Percentiles rank a stretch among this genome's conserved stretches.
These are phyloP conservation scores for Inga oerstediana DNA, from an alignment of 306 rosid species.

Conservation along the genomic window DNA sequence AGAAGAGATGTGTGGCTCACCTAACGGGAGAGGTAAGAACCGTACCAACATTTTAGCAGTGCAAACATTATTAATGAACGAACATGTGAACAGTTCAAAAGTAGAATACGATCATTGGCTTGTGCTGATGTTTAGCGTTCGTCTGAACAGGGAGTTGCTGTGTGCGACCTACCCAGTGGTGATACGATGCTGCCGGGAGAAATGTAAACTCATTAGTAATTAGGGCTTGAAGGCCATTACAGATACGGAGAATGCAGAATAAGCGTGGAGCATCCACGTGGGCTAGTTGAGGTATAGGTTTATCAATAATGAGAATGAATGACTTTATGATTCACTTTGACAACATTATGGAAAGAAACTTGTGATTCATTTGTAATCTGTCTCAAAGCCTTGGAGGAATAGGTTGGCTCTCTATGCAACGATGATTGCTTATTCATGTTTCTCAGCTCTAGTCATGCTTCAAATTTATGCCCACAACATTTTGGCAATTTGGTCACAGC, in stretches of 20 bases:
- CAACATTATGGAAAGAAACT: background rate
- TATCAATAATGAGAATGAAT: constrained; percentile 14
- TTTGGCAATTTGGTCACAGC: too few relatives aligned
- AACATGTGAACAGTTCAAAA: background rate
- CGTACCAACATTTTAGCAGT: background rate
- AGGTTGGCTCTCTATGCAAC: background rate
- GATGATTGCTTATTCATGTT: background rate
- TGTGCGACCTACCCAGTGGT: constrained; percentile 91
- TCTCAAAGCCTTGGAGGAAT: background rate
- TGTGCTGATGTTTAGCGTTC: background rate
- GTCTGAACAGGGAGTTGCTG: constrained; percentile 67
- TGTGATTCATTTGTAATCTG: background rate
- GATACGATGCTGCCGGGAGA: constrained; percentile 99
- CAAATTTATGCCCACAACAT: too few relatives aligned
- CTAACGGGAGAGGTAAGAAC: constrained; percentile 87
- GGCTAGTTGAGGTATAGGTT: background rate
- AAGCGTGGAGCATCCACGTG: constrained; percentile 17
- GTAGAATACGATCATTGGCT: background rate
- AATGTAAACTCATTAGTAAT: constrained; percentile 49
- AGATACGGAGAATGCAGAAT: constrained; percentile 34
- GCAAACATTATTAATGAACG: background rate
- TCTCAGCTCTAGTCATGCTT: background rate
- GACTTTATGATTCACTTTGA: background rate
- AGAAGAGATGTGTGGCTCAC: constrained; percentile 96
- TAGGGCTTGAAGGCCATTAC: constrained; percentile 13